Conservation (phyloP, 805 yeast genomes). For the Metschnikowia kunwiensis region DNA sequence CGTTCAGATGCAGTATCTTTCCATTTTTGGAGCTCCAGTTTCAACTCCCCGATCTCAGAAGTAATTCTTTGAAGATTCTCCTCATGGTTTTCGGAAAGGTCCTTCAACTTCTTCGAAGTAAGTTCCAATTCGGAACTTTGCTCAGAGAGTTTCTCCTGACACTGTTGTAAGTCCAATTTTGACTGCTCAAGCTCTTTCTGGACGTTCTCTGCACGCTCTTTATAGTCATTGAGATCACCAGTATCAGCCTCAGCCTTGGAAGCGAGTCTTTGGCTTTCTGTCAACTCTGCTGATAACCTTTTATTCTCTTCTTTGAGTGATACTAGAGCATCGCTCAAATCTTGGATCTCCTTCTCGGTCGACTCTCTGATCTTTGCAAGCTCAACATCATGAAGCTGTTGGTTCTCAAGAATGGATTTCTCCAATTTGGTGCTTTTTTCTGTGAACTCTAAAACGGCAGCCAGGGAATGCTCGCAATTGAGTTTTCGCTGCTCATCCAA, state of each 20-base stretch:
- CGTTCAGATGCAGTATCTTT: background rate
- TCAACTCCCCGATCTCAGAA: background rate
- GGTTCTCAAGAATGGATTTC: conserved; percentile 10
- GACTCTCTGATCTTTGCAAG: conserved; percentile 7
- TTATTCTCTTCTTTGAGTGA: conserved; percentile 5
- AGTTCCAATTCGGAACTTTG: conserved; percentile 2
- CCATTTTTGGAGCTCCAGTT: conserved; percentile 1
- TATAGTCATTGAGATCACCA: background rate
- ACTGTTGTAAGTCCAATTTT: background rate
- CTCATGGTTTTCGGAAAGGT: background rate
- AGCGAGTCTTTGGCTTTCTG: background rate
- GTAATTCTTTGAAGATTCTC: background rate
- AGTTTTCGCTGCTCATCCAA: conserved; percentile 49
- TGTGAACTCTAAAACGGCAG: conserved; percentile 28
- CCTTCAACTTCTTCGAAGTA: conserved; percentile 2
- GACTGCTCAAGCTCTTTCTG: background rate
- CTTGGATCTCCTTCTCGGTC: conserved; percentile 6
- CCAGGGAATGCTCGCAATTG: conserved; percentile 48
- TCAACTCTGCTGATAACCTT: background rate
- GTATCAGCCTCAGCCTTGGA: background rate
- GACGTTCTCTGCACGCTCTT: background rate
- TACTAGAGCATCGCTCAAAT: conserved; percentile 3
- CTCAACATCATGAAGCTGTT: conserved; percentile 10
- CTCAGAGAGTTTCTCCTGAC: conserved; percentile 1
- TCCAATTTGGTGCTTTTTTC: conserved; percentile 15